phyloP scores from a whole-genome alignment of 169 alveolate species.

The Eimeria praecox region DNA sequence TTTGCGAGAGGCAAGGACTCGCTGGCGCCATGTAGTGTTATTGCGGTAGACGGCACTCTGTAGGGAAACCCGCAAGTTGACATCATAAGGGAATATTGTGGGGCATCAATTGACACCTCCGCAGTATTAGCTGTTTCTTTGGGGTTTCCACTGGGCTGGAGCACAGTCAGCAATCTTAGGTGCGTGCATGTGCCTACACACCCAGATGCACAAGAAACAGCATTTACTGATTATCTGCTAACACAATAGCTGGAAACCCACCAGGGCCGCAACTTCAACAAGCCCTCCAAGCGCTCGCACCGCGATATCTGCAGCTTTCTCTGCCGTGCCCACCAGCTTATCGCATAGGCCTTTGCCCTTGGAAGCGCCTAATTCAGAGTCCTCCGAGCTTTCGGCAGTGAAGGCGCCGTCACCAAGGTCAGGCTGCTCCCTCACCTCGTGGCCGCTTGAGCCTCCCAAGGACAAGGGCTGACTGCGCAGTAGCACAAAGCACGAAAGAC shows the following conservation, averaged over 20 bases:
- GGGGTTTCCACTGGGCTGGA: neutral
- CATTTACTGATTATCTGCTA: neutral
- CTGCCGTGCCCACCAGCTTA: slow-evolving; percentile 9
- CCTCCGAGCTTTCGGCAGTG: slow-evolving; percentile 25
- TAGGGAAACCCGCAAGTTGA: neutral
- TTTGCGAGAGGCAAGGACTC: slow-evolving; percentile 2
- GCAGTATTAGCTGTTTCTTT: neutral
- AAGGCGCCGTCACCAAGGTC: neutral
- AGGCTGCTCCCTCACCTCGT: slow-evolving; percentile 12
- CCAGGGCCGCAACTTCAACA: slow-evolving; percentile 64
- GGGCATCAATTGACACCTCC: neutral
- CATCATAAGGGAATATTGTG: neutral
- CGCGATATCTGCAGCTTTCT: slow-evolving; percentile 63
- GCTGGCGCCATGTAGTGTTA: slow-evolving; percentile 30
- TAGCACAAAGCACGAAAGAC: neutral
- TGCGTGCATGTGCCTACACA: neutral
- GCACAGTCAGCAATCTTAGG: neutral
- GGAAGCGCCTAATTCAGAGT: neutral
- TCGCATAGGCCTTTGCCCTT: neutral
- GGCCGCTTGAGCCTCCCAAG: slow-evolving; percentile 13
- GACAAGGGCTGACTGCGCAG: slow-evolving; percentile 28
- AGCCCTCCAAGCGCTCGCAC: slow-evolving; percentile 61
- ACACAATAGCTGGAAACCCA: neutral
- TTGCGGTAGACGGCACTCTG: slow-evolving; percentile 58
- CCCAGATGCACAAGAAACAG: neutral